phyloP scores from a whole-genome alignment of 768 basidiomycete genomes.

The Collybiopsis confluens region DNA sequence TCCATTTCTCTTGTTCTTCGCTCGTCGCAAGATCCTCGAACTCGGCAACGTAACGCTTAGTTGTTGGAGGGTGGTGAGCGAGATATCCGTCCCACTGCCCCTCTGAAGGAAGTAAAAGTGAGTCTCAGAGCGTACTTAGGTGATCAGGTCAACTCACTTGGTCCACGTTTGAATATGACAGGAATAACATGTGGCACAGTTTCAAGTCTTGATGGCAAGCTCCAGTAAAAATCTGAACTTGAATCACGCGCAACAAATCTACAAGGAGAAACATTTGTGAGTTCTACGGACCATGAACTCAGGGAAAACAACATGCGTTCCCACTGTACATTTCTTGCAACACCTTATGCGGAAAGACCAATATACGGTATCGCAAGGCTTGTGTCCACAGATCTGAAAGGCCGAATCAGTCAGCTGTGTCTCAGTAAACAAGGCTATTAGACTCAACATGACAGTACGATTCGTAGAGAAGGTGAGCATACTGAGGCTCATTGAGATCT shows the following conservation, averaged over 20 bases:
- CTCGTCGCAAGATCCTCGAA: background rate
- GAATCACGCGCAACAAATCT: no score
- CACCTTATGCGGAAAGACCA: constrained; percentile 29
- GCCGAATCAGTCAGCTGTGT: constrained; percentile 7
- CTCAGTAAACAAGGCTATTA: background rate
- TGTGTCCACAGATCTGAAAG: constrained; percentile 26
- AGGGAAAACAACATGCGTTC: constrained; percentile 17
- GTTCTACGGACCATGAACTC: no score
- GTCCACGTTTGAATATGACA: no score
- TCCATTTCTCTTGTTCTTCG: background rate
- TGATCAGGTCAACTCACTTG: no score
- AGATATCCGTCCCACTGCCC: no score
- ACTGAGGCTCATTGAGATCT: constrained; percentile 47
- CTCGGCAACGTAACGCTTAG: background rate
- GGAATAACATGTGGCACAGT: no score
- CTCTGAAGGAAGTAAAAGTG: no score
- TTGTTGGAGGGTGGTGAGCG: background rate
- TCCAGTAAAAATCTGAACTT: no score
- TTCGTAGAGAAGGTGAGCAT: constrained; percentile 48
- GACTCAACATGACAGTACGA: constrained; percentile 26
- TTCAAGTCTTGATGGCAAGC: no score
- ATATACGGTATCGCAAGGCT: constrained; percentile 24
- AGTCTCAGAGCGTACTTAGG: no score
- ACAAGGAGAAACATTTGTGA: no score
- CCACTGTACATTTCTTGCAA: constrained; percentile 25